phyloP scores from a whole-genome alignment of 2,329 filamentous ascomycete genomes.

The Exophiala bonariae region DNA sequence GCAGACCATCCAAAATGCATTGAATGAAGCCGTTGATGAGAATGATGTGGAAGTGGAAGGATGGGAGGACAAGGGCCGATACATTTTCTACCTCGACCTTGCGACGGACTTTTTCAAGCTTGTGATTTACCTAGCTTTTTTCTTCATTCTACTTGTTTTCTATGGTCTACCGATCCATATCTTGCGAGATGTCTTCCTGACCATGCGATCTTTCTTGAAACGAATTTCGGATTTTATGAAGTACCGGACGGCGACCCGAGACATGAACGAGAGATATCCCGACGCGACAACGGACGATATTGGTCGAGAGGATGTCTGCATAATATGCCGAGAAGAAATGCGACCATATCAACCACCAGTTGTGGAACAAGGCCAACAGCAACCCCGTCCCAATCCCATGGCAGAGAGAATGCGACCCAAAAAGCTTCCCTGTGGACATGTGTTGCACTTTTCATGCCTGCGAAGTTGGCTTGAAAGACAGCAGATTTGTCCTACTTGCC shows the following conservation, averaged over 20 bases:
- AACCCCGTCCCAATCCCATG: conserved; percentile 42
- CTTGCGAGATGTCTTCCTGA: conserved; percentile 91
- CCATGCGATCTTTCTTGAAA: conserved; percentile 86
- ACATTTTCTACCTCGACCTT: conserved; percentile 84
- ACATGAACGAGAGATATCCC: conserved; percentile 88
- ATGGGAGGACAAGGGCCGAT: conserved; percentile 95
- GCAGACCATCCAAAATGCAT: conserved; percentile 18
- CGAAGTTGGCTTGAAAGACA: conserved; percentile 97
- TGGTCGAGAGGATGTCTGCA: conserved; percentile 84
- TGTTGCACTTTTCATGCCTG: conserved; percentile 89
- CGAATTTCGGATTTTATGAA: conserved; percentile 83
- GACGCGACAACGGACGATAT: conserved; percentile 90
- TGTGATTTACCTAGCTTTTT: conserved; percentile 85
- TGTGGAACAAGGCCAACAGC: conserved; percentile 36
- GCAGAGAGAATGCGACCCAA: conserved; percentile 87
- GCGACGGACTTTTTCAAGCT: conserved; percentile 88
- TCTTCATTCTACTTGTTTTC: conserved; percentile 87
- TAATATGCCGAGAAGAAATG: conserved; percentile 98
- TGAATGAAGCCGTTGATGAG: conserved; percentile 69
- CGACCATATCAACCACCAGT: conserved; percentile 66
- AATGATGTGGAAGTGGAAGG: conserved; percentile 93
- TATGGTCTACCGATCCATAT: conserved; percentile 97
- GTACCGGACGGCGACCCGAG: conserved; percentile 85
- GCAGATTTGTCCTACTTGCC: conserved; percentile 94
- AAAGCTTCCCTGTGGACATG: conserved; percentile 94